Base-by-base conservation (phyloP, 768 basidiomycete genomes). In the Dioszegia crocea region DNA sequence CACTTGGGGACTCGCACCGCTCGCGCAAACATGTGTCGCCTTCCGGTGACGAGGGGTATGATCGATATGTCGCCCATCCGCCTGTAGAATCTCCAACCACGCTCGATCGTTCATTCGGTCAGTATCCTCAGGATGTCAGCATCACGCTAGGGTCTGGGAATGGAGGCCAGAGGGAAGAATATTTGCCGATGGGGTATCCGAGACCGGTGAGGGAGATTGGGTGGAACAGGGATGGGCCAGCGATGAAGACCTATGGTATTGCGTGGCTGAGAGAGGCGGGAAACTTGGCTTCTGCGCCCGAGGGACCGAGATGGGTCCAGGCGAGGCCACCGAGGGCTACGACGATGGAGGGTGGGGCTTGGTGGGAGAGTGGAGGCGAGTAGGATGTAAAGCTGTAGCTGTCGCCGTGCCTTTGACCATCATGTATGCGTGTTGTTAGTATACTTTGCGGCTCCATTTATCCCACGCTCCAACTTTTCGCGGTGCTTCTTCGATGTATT, bases 161-260 rank as follows among this genome's bases (percentile, higher is more conserved):
- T 9, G 36, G 38, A 12, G 26, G 21, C 9, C 36, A 40, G 24
- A 53, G 29, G 23, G 38, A 16, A 21, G 51, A 62, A 17, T 70
- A 70, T 54, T n/a, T 64, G 3, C 69, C 69, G 0, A 21, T 65
- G 4, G 70, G 64, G n/a, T 71, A 60, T 44, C 59, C 70, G 4
- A 46, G 57, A 46, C 69, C 69, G 1, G 63, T 64, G 1, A 56
- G 57, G 36, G 52, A 55, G 19, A 11, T 67, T 0, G 44, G 19
- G 9, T 70, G 68, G 65, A 70, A 70, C 43, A 44, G 66, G 27
- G 62, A 66, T 23, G 70, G 70, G 17, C 70, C 70, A 30, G 62
- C 66, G 8, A 71, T 71, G 70, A 65, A 60, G 51, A 71, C 66
- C 0, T 52, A 71, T 59, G 70, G 70, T 19, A 58, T 71, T n/a